Evolutionary conservation across 2,329 filamentous ascomycete species (phyloP).

Genomic region (Diaporthe sp.): DNA sequence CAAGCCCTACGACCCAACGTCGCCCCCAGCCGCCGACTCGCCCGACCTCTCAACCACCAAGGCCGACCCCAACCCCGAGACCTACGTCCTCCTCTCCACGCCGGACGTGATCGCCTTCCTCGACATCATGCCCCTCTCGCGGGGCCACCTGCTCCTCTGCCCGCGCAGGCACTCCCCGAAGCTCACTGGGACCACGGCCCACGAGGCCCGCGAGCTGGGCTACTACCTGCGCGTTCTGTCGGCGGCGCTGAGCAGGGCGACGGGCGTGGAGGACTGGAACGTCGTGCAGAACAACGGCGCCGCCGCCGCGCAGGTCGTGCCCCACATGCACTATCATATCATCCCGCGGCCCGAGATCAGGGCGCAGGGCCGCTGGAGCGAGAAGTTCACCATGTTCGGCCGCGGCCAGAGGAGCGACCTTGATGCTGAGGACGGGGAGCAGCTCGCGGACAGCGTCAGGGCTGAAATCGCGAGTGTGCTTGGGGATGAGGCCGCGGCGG

Average conservation of each 20-base stretch:
- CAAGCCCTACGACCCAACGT: slow-evolving; percentile 59
- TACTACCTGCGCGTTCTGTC: slow-evolving; percentile 79
- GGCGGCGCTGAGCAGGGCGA: slow-evolving; percentile 76
- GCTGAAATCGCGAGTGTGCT: slow-evolving; percentile 63
- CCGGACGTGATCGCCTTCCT: slow-evolving; percentile 86
- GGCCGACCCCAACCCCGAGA: slow-evolving; percentile 57
- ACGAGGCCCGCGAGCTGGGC: slow-evolving; percentile 78
- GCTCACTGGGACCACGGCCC: slow-evolving; percentile 76
- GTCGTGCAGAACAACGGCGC: slow-evolving; percentile 96
- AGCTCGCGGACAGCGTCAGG: slow-evolving; percentile 70
- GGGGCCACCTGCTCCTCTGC: slow-evolving; percentile 86
- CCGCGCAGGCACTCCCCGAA: slow-evolving; percentile 84
- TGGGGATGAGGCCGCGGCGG: slow-evolving; percentile 54
- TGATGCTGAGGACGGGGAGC: slow-evolving; percentile 79
- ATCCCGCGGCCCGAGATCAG: slow-evolving; percentile 84
- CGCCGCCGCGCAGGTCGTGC: slow-evolving; percentile 91
- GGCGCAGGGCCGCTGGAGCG: slow-evolving; percentile 65
- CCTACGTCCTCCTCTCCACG: slow-evolving; percentile 83
- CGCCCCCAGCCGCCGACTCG: slow-evolving; percentile 57
- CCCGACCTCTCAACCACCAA: slow-evolving; percentile 50
- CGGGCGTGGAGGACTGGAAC: slow-evolving; percentile 89
- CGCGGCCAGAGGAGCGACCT: slow-evolving; percentile 79
- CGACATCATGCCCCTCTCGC: slow-evolving; percentile 90
- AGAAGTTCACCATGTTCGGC: slow-evolving; percentile 88
- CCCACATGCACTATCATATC: slow-evolving; percentile 94